Base-by-base conservation (phyloP, 2,329 filamentous ascomycete genomes). In the Fusarium zealandicum region DNA sequence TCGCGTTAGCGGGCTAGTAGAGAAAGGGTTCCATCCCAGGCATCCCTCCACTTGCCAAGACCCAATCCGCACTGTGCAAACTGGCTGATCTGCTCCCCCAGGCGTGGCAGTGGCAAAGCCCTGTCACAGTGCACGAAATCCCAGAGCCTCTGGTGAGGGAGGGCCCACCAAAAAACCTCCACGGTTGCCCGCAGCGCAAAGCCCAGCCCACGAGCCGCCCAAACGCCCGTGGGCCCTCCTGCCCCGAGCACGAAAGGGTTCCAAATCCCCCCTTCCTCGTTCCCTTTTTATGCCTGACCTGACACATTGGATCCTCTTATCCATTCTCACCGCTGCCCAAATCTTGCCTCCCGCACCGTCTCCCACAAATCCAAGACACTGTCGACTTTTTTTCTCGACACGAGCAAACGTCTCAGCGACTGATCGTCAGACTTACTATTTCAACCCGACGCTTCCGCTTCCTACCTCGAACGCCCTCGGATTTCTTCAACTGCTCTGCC, bases 111-210 rank as follows among this genome's bases (percentile, higher is more conserved):
- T 62, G 54, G 59, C 51, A 49, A 63, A 32, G 58, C 58, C 45
- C 46, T 41, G 41, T 51, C 48, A 57, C 59, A 43, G 52, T 63
- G 58, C 42, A 48, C 55, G 45, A 63, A 51, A 49, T 56, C 55
- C 54, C 46, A 59, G 59, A 63, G 59, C 59, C 59, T 63, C 59
- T 59, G 59, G 59, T 62, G 59, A 61, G 59, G 56, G 59, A 11
- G 56, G 59, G n/a, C 27, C 59, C 59, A 63, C 59, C 44, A 28
- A 39, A 39, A 46, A 28, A n/a, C n/a, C n/a, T n/a, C n/a, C 27
- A 22, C 17, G 20, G 39, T 40, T 50, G 46, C 31, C 46, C 38
- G 46, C 46, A 48, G 32, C 45, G 27, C 45, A 49, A 31, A 43
- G 25, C 22, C 18, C 20, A 27, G 46, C 28, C 40, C 42, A 31